These are phyloP conservation scores for Lactarius hengduanensis DNA, from an alignment of 768 basidiomycete species.

Conservation along the genomic window DNA sequence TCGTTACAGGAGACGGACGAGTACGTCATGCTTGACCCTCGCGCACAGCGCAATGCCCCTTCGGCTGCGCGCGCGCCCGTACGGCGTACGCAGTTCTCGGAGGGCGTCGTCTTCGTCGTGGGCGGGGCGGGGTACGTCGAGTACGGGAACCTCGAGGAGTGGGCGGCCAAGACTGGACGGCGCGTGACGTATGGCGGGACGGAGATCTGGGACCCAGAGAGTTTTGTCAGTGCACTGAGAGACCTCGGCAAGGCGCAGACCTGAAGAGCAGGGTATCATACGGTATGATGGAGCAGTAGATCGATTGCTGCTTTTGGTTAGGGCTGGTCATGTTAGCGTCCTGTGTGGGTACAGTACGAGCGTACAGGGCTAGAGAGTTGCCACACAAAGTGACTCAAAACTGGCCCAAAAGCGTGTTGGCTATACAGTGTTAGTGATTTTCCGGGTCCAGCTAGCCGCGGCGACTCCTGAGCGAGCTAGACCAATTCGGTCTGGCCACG, in stretches of 20 bases:
- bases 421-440: too few relatives aligned
- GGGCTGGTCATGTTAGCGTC: too few relatives aligned
- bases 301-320: not conserved
- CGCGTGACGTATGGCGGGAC: constrained; percentile 93
- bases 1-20: constrained; percentile 56
- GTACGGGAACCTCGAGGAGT: constrained; percentile 94
- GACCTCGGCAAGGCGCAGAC: constrained; percentile 50
- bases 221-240: constrained; percentile 74
- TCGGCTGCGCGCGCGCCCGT: constrained; percentile 38
- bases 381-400: too few relatives aligned
- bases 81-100: constrained; percentile 73
- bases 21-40: constrained; percentile 58
- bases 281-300: not conserved
- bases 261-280: constrained; percentile 23
- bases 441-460: too few relatives aligned
- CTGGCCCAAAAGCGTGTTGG: too few relatives aligned
- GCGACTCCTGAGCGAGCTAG: too few relatives aligned
- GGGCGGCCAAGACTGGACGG: constrained; percentile 81
- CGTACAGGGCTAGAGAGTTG: too few relatives aligned
- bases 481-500: too few relatives aligned
- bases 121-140: constrained; percentile 98
- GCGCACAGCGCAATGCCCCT: constrained; percentile 39
- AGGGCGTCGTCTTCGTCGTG: constrained; percentile 90
- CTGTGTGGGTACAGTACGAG: too few relatives aligned
- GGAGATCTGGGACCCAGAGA: constrained; percentile 87